Percentiles rank a stretch among this genome's conserved stretches.
Evolutionary conservation across 768 basidiomycete species (phyloP).

Genomic region (Boletus rex-veris): DNA sequence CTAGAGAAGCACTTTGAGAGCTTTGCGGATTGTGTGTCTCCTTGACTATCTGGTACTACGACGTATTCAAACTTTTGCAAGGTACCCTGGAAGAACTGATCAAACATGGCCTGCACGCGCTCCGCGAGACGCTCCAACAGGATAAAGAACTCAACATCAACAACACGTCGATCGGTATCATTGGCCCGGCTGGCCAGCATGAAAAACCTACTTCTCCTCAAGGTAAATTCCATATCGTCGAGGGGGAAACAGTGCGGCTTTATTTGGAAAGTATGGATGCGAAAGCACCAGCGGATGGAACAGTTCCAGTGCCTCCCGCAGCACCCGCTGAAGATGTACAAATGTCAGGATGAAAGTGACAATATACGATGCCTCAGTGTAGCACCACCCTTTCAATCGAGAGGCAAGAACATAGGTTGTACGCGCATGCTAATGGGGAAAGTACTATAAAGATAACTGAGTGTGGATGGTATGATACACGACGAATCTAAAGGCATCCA

Average conservation of each 20-base stretch:
- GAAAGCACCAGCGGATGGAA: conserved; percentile 51
- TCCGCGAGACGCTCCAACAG: conserved; percentile 96
- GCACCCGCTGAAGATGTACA: conserved; percentile 68
- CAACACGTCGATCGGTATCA: conserved; percentile 94
- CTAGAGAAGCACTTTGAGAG: conserved; percentile 90
- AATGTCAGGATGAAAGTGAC: conserved; percentile 61
- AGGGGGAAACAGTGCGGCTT: conserved; percentile 70
- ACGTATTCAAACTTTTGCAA: conserved; percentile 28
- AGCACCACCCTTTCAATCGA: conserved; percentile 7
- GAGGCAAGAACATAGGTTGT: not conserved
- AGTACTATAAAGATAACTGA: conserved; percentile 20
- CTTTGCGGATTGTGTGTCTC: conserved; percentile 74
- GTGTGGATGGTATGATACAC: conserved; percentile 21
- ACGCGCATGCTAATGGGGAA: not conserved
- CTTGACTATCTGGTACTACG: not conserved
- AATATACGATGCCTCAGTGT: conserved; percentile 15
- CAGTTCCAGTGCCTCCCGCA: conserved; percentile 37
- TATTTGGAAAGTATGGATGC: conserved; percentile 78
- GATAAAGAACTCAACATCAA: conserved; percentile 92
- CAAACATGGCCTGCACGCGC: conserved; percentile 89
- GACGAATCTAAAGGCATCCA: conserved; percentile 9
- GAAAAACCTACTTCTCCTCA: conserved; percentile 51
- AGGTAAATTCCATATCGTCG: conserved; percentile 81
- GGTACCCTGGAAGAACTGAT: conserved; percentile 85
- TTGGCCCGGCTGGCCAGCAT: conserved; percentile 66